Evolutionary conservation across 257 asterid species (phyloP).

Genomic region (Thymus mandschuricus): DNA sequence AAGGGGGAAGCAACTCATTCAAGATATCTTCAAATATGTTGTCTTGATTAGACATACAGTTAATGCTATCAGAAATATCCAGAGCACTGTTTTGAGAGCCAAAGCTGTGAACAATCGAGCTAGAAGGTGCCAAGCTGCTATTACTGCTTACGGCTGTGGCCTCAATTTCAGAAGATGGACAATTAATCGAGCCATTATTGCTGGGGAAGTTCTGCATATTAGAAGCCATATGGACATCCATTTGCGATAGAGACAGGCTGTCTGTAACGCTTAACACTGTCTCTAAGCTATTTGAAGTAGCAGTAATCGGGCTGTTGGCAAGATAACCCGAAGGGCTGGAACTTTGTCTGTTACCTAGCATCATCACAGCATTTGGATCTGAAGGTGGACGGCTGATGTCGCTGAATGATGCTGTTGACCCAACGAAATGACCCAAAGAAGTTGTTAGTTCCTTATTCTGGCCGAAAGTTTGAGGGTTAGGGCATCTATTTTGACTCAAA

Average conservation of each 20-base stretch:
- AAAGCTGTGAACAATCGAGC: slow-evolving; percentile 30
- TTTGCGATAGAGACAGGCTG: slow-evolving; percentile 28
- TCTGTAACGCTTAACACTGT: slow-evolving; percentile 26
- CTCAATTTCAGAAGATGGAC: slow-evolving; percentile 44
- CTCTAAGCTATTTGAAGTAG: slow-evolving; percentile 32
- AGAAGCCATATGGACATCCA: slow-evolving; percentile 40
- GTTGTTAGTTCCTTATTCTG: slow-evolving; percentile 30
- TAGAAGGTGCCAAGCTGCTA: slow-evolving; percentile 39
- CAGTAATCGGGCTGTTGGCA: slow-evolving; percentile 29
- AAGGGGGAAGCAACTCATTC: slow-evolving; percentile 56
- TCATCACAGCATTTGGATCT: slow-evolving; percentile 35
- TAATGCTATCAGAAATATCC: slow-evolving; percentile 42
- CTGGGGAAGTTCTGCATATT: slow-evolving; percentile 28
- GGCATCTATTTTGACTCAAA: slow-evolving; percentile 36
- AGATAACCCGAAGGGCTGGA: slow-evolving; percentile 36
- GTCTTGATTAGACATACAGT: slow-evolving; percentile 50
- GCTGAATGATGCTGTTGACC: slow-evolving; percentile 41
- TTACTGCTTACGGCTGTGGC: slow-evolving; percentile 28
- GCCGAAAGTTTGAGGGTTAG: slow-evolving; percentile 37
- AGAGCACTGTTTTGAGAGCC: slow-evolving; percentile 34
- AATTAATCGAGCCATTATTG: slow-evolving; percentile 35
- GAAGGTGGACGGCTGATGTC: slow-evolving; percentile 27
- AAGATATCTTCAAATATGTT: slow-evolving; percentile 56
- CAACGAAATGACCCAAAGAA: slow-evolving; percentile 34
- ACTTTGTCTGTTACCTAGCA: slow-evolving; percentile 32